Evolutionary conservation across 495 filamentous ascomycete genomes (phyloP), one percentile per base, ranked within the genome.

Genomic region (Neurospora pannonica): DNA sequence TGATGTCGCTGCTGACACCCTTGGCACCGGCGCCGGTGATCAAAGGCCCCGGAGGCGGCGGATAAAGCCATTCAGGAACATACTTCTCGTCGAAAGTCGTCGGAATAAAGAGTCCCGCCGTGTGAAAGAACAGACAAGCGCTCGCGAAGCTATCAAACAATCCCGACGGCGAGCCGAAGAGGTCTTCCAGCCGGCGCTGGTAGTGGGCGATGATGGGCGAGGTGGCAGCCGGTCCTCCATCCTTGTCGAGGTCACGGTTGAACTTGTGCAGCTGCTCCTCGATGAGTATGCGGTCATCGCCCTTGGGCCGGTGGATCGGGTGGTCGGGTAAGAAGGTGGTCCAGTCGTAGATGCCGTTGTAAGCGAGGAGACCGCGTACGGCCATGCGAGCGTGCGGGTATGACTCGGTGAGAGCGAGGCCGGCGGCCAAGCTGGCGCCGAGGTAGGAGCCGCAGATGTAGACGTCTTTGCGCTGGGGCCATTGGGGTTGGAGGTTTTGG

Each of bases 281-380:
- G 62, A 67, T 67, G 13, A 67, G 54, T 15, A 67, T 67, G 28
- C 34, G 31, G 71, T 72, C n/a, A 70, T 62, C 31, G 37, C 21
- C 34, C 78, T 73, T 42, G 60, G 19, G 70, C 11, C 46, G 71
- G 71, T 85, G 78, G 70, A 82, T 77, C 3, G 81, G 82, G 71
- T 87, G 85, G 70, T 83, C 84, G 0, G 84, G 83, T 4, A 87
- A 76, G 71, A 86, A 85, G 38, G 74, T 85, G 38, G 86, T 86
- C 87, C 87, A 89, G 77, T 88, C 83, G 75, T 85, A 88, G 48
- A 89, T 83, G 38, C 85, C 87, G 71, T 88, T 86, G 74, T 83
- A 83, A 3, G 83, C 80, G 15, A 85, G 79, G 5, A 87, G 78
- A 31, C 86, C 87, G 38, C 83, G 84, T 43, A 87, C 74, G 19